These are phyloP conservation scores for Oehlia diaphana DNA, from an alignment of 192 early-diverging fungal genomes.

Conservation along the genomic window DNA sequence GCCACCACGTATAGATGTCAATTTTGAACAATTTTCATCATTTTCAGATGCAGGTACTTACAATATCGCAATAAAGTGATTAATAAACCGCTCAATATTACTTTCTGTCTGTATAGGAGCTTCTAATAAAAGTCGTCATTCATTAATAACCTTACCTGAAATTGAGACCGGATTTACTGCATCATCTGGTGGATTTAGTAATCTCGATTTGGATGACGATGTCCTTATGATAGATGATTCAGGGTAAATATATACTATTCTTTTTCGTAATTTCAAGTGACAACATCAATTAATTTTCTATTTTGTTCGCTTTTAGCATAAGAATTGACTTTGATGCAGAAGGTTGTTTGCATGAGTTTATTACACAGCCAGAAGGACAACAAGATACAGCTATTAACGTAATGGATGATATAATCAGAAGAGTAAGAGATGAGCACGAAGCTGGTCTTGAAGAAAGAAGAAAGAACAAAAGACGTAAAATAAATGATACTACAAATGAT, in stretches of 20 bases:
- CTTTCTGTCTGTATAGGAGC: not conserved
- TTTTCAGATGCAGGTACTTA: not conserved
- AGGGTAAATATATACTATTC: not conserved
- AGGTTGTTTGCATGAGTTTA: slow-evolving; percentile 19
- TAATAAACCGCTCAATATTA: not conserved
- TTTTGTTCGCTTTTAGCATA: not conserved
- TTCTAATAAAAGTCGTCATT: not conserved
- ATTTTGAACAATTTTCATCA: not conserved
- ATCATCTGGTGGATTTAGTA: not conserved
- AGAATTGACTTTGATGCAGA: slow-evolving; percentile 26
- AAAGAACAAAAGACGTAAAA: not conserved
- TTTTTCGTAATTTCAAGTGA: not conserved
- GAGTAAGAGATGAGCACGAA: slow-evolving; percentile 17
- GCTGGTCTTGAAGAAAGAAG: not conserved
- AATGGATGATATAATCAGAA: slow-evolving; percentile 8
- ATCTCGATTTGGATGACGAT: slow-evolving; percentile 8
- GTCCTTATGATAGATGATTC: slow-evolving; percentile 15
- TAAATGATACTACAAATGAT: not conserved
- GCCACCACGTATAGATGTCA: not conserved
- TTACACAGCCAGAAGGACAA: not conserved
- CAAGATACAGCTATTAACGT: not conserved
- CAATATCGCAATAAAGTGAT: not conserved
- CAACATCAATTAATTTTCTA: not conserved
- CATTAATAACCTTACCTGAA: slow-evolving; percentile 18
- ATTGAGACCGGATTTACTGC: not conserved